phyloP scores from a whole-genome alignment of 768 basidiomycete species.

The Amanita molliuscula region DNA sequence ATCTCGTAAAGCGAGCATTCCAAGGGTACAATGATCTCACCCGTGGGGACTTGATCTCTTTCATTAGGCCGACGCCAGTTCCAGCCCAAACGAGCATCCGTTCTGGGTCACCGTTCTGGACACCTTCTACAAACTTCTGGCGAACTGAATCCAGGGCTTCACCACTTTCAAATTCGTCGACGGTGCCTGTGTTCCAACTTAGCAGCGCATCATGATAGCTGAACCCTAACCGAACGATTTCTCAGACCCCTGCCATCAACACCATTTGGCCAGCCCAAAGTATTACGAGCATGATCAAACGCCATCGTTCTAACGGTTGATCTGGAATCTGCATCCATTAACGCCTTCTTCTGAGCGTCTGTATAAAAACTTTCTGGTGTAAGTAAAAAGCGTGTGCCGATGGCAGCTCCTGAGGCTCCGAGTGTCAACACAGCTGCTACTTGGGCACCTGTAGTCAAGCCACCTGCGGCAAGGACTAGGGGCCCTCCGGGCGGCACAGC shows the following conservation, averaged over 20 bases:
- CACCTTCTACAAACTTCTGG: slow-evolving; percentile 35
- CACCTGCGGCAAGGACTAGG: slow-evolving; percentile 66
- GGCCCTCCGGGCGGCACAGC: slow-evolving; percentile 31
- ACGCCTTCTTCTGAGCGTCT: slow-evolving; percentile 39
- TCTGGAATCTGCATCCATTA: slow-evolving; percentile 34
- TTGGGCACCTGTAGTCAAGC: slow-evolving; percentile 53
- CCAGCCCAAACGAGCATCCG: slow-evolving; percentile 63
- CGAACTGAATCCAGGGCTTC: slow-evolving; percentile 30
- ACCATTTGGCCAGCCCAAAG: slow-evolving; percentile 48
- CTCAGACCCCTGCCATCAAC: slow-evolving; percentile 53
- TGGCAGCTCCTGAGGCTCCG: slow-evolving; percentile 57
- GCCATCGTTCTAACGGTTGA: slow-evolving; percentile 49
- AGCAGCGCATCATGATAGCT: not conserved
- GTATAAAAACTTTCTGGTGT: slow-evolving; percentile 56
- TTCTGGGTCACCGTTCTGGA: slow-evolving; percentile 32
- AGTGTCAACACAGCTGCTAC: slow-evolving; percentile 54
- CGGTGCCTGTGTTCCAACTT: slow-evolving; percentile 30
- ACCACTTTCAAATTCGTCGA: slow-evolving; percentile 44
- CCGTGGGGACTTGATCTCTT: slow-evolving; percentile 28
- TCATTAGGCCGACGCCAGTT: slow-evolving; percentile 49
- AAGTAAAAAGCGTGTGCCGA: slow-evolving; percentile 70
- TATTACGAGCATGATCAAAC: slow-evolving; percentile 49
- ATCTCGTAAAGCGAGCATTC: not conserved
- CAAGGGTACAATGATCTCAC: slow-evolving; percentile 13
- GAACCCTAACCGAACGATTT: slow-evolving; percentile 28